Conservation (phyloP, 371 early-diverging fungal genomes). For the Haplosporangium sp. region DNA sequence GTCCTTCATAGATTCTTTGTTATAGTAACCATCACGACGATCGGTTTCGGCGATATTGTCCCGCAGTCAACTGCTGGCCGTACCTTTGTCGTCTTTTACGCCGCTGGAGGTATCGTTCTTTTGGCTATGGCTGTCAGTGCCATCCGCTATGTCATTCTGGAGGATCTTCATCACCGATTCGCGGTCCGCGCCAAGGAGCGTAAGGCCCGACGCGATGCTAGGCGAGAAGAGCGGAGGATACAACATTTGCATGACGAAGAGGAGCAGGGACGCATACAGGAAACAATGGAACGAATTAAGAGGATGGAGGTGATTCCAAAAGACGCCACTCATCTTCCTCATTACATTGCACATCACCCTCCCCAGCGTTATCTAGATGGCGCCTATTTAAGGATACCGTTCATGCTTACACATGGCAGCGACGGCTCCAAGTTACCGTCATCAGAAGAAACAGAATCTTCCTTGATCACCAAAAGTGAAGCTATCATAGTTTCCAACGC, state of each 20-base stretch:
- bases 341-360: conserved; percentile 12
- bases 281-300: conserved; percentile 9
- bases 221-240: conserved; percentile 12
- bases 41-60: conserved; percentile 37
- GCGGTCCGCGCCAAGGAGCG: conserved; percentile 26
- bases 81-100: conserved; percentile 36
- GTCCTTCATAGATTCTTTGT: conserved; percentile 34
- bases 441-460: too few relatives aligned
- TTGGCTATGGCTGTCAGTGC: conserved; percentile 33
- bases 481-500: too few relatives aligned
- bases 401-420: neutral
- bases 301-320: conserved; percentile 2
- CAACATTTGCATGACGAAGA: conserved; percentile 11
- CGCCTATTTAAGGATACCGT: conserved; percentile 6
- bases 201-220: conserved; percentile 24
- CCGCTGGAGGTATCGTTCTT: conserved; percentile 46
- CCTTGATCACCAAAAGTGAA: too few relatives aligned
- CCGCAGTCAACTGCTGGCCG: conserved; percentile 32
- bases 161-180: conserved; percentile 34
- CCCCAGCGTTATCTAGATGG: neutral
- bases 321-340: neutral
- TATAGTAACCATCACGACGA: conserved; percentile 47
- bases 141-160: conserved; percentile 47
- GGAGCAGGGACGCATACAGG: neutral
- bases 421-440: too few relatives aligned